These are phyloP conservation scores for Psidium friedrichsthalianum DNA, from an alignment of 345 rosid genomes.

Conservation along the genomic window DNA sequence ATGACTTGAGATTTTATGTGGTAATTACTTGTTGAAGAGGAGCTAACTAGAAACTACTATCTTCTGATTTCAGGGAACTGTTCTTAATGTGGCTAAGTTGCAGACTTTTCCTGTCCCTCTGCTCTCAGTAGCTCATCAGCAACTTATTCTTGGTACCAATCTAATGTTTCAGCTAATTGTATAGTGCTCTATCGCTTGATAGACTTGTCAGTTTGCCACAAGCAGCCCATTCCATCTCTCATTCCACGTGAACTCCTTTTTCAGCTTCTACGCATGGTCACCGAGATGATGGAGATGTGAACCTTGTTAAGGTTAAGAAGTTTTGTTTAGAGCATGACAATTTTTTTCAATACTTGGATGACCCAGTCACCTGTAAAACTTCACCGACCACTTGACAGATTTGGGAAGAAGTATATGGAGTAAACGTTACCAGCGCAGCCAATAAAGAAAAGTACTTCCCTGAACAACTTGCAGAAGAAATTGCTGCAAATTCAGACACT, in stretches of 20 bases:
- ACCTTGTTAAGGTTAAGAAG: slow-evolving; percentile 49
- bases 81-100: slow-evolving; percentile 59
- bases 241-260: slow-evolving; percentile 7
- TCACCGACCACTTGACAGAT: slow-evolving; percentile 23
- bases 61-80: slow-evolving; percentile 33
- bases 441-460: slow-evolving; percentile 56
- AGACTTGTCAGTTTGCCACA: background rate
- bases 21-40: background rate
- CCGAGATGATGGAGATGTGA: slow-evolving; percentile 25
- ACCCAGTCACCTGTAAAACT: background rate
- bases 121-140: slow-evolving; percentile 71
- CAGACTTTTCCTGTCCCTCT: slow-evolving; percentile 78
- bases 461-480: slow-evolving; percentile 53
- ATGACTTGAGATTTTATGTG: background rate
- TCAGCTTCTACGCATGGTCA: slow-evolving; percentile 46
- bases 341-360: background rate
- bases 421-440: slow-evolving; percentile 51
- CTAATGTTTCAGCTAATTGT: background rate
- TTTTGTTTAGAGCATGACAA: background rate
- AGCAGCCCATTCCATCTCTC: background rate
- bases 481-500: slow-evolving; percentile 35
- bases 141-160: slow-evolving; percentile 57
- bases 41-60: background rate
- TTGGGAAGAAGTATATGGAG: slow-evolving; percentile 61
- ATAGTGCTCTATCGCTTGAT: background rate